phyloP scores from a whole-genome alignment of 441 rosid species.

The Erysimum pusillum region DNA sequence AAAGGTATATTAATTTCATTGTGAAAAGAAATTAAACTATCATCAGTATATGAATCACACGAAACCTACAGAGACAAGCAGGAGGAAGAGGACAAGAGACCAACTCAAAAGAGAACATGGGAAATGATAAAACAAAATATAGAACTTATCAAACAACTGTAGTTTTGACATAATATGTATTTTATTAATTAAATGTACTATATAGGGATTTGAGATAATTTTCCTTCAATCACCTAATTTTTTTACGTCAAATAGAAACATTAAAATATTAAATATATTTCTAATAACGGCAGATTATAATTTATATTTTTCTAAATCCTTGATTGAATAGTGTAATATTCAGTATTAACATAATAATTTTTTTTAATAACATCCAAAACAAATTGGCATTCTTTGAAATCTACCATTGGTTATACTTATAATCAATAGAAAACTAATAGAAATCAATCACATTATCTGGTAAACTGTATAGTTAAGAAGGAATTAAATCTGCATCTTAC shows the following conservation, averaged over 20 bases:
- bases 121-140: slow-evolving; percentile 26
- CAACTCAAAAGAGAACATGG: slow-evolving; percentile 44
- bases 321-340: not conserved
- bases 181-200: not conserved
- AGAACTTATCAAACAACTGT: slow-evolving; percentile 30
- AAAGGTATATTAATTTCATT: not conserved
- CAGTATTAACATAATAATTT: not conserved
- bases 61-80: slow-evolving; percentile 29
- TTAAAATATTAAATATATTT: slow-evolving; percentile 1
- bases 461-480: not conserved
- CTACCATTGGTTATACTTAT: not conserved
- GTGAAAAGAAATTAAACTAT: slow-evolving; percentile 19
- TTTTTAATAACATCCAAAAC: not conserved
- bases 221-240: not conserved
- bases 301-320: not conserved
- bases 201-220: slow-evolving; percentile 16
- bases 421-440: not conserved
- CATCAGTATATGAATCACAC: slow-evolving; percentile 25
- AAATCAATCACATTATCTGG: not conserved
- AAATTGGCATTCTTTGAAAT: not conserved
- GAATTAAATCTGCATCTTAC: not conserved
- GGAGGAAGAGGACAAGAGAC: slow-evolving; percentile 38
- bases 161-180: slow-evolving; percentile 26
- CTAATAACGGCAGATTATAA: not conserved
- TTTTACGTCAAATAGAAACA: not conserved